These are phyloP conservation scores for Eruca vesicaria DNA, from an alignment of 441 rosid genomes.

Conservation along the genomic window DNA sequence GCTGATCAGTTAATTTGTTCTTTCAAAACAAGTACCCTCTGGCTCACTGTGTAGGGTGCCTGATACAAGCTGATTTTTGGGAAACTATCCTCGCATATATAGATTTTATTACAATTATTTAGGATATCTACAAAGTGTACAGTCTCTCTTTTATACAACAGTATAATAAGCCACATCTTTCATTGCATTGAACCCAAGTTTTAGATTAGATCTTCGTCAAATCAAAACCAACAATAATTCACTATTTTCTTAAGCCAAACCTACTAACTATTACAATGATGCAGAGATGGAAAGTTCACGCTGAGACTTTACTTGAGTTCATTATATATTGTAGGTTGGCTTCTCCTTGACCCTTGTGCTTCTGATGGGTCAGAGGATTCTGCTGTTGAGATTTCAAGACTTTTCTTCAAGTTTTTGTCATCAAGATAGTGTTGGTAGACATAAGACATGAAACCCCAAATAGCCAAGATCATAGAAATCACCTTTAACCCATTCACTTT, in stretches of 20 bases:
- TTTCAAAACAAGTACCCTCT: conserved; percentile 64
- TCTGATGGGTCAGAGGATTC: conserved; percentile 27
- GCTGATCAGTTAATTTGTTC: conserved; percentile 89
- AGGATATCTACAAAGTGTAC: not conserved
- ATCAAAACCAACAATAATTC: not conserved
- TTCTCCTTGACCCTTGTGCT: too few species aligned
- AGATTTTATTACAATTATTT: not conserved
- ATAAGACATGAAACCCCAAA: conserved; percentile 64
- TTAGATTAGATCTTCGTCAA: not conserved
- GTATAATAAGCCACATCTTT: not conserved
- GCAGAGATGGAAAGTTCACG: not conserved
- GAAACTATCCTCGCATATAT: conserved; percentile 13
- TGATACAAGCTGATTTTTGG: conserved; percentile 52
- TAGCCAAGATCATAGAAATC: conserved; percentile 56
- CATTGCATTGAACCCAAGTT: conserved; percentile 1
- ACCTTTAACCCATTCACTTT: conserved; percentile 64
- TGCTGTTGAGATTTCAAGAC: not conserved
- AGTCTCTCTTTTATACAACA: not conserved
- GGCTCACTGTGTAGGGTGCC: conserved; percentile 72
- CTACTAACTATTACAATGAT: conserved; percentile 18
- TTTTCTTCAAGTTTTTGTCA: conserved; percentile 21
- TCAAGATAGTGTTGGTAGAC: conserved; percentile 51
- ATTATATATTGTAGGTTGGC: not conserved
- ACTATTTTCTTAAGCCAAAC: not conserved
- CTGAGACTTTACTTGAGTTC: not conserved